Evolutionary conservation across 495 filamentous ascomycete genomes (phyloP).

Genomic region (Penicillium salamii): DNA sequence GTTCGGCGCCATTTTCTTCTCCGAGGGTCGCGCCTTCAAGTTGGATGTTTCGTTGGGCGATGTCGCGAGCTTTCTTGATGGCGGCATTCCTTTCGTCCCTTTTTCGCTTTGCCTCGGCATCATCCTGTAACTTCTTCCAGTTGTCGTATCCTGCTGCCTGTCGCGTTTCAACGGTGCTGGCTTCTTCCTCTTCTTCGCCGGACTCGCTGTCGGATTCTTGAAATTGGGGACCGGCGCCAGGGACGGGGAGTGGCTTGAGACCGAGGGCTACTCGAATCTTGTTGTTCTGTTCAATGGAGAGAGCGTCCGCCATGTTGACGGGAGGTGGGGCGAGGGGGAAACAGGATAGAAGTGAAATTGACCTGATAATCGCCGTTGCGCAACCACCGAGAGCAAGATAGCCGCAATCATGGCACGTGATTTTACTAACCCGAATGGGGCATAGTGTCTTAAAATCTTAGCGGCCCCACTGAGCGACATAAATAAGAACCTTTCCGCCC

Average conservation of each 20-base stretch:
- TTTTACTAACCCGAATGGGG: slow-evolving; percentile 3
- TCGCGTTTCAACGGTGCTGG: slow-evolving; percentile 76
- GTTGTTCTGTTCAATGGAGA: slow-evolving; percentile 92
- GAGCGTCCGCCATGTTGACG: slow-evolving; percentile 67
- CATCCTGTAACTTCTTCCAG: slow-evolving; percentile 63
- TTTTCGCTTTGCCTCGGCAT: slow-evolving; percentile 62
- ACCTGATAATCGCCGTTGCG: background rate
- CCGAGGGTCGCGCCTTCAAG: slow-evolving; percentile 80
- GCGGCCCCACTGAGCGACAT: slow-evolving; percentile 17
- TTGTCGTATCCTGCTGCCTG: slow-evolving; percentile 74
- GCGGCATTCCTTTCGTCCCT: slow-evolving; percentile 74
- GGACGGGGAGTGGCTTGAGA: slow-evolving; percentile 85
- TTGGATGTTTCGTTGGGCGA: slow-evolving; percentile 67
- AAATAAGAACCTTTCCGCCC: slow-evolving; percentile 29
- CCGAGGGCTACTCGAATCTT: slow-evolving; percentile 85
- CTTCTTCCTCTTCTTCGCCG: slow-evolving; percentile 61
- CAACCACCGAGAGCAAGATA: slow-evolving; percentile 10
- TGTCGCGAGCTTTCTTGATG: slow-evolving; percentile 85
- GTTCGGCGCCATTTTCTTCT: slow-evolving; percentile 56
- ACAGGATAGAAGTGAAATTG: background rate
- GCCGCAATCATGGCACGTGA: slow-evolving; percentile 11
- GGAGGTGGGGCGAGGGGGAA: background rate
- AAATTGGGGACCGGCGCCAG: slow-evolving; percentile 54
- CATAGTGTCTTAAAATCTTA: slow-evolving; percentile 24
- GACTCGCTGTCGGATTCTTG: slow-evolving; percentile 50